phyloP scores from a whole-genome alignment of 805 yeast species.

The Ogataea sp. region DNA sequence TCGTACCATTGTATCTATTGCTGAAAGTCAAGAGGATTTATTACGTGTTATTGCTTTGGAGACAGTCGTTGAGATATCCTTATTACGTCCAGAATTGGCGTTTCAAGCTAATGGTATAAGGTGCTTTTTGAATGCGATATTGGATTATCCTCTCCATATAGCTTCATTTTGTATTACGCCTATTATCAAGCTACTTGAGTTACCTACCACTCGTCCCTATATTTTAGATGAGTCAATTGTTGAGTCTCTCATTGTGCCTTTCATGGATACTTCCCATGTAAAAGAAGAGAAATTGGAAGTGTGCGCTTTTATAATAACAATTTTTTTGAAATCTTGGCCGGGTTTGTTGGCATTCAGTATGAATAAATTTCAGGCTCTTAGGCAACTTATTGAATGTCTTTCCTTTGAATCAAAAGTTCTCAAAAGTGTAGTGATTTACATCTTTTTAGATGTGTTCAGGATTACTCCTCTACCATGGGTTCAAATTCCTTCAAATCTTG shows the following conservation, averaged over 20 bases:
- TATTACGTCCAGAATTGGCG: constrained; percentile 35
- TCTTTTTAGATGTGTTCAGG: constrained; percentile 59
- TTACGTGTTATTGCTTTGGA: constrained; percentile 44
- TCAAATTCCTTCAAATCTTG: constrained; percentile 1
- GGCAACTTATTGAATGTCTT: constrained; percentile 53
- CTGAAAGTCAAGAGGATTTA: constrained; percentile 46
- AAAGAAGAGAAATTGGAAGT: constrained; percentile 48
- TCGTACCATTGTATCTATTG: constrained; percentile 55
- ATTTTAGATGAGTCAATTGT: constrained; percentile 58
- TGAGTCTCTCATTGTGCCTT: constrained; percentile 55
- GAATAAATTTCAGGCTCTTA: constrained; percentile 46
- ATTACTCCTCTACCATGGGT: constrained; percentile 52
- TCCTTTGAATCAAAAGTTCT: constrained; percentile 46
- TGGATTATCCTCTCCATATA: constrained; percentile 45
- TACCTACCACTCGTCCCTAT: constrained; percentile 42
- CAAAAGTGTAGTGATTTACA: constrained; percentile 59
- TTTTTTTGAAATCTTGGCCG: constrained; percentile 61
- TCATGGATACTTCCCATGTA: constrained; percentile 54
- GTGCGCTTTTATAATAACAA: constrained; percentile 49
- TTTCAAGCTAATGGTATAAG: constrained; percentile 37
- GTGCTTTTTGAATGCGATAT: constrained; percentile 35
- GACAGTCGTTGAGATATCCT: constrained; percentile 42
- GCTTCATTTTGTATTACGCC: constrained; percentile 37
- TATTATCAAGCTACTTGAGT: constrained; percentile 48
- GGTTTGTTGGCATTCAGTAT: constrained; percentile 65